A percentile compares a stretch with the other conserved stretches of the same genome.
Evolutionary conservation across 805 yeast genomes (phyloP).

Genomic region (Saturnispora ahearnii): DNA sequence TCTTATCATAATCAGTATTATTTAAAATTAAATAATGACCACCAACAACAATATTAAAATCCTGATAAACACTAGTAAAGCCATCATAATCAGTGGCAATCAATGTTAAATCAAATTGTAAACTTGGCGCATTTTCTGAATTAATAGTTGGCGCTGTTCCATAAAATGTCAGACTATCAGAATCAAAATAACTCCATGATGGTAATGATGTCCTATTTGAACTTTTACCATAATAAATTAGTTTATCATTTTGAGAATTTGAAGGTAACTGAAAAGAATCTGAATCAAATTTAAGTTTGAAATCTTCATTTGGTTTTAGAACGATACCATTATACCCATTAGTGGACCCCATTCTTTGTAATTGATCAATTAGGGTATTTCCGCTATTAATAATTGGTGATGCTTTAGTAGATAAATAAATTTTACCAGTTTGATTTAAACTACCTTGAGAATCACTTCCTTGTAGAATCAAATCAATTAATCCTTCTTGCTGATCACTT

Average conservation of each 20-base stretch:
- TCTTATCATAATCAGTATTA: slow-evolving; percentile 32
- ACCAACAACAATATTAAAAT: slow-evolving; percentile 72
- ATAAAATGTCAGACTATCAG: slow-evolving; percentile 52
- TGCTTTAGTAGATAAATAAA: slow-evolving; percentile 43
- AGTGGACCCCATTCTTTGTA: slow-evolving; percentile 60
- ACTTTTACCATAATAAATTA: slow-evolving; percentile 75
- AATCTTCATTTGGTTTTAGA: slow-evolving; percentile 57
- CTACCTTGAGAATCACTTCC: slow-evolving; percentile 60
- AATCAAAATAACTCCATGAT: slow-evolving; percentile 73
- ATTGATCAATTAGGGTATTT: slow-evolving; percentile 39
- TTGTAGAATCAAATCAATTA: slow-evolving; percentile 44
- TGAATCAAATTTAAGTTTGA: slow-evolving; percentile 54
- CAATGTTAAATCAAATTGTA: slow-evolving; percentile 55
- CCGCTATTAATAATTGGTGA: slow-evolving; percentile 42
- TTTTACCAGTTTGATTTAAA: slow-evolving; percentile 40
- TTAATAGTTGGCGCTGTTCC: slow-evolving; percentile 87
- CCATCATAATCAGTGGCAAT: slow-evolving; percentile 76
- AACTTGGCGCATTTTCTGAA: slow-evolving; percentile 83
- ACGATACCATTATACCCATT: slow-evolving; percentile 72
- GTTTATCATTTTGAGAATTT: slow-evolving; percentile 39
- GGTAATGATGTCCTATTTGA: slow-evolving; percentile 82
- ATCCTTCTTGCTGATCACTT: slow-evolving; percentile 19
- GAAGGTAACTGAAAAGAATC: slow-evolving; percentile 44
- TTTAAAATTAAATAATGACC: slow-evolving; percentile 76
- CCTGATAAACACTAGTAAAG: slow-evolving; percentile 58